Base-by-base conservation (phyloP, 169 alveolate species). In the Plasmodium gallinaceum region DNA sequence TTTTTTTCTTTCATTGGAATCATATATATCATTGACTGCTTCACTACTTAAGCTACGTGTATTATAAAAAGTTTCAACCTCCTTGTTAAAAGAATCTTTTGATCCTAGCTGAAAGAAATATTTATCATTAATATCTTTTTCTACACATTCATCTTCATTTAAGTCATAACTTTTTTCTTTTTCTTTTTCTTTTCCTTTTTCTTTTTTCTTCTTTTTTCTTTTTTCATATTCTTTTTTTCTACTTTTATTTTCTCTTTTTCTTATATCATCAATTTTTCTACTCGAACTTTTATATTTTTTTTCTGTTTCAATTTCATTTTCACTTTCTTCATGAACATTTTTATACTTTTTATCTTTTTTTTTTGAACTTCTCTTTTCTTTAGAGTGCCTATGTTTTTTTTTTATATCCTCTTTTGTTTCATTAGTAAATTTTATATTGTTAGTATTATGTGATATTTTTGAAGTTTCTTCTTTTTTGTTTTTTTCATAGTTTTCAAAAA, bases 401-500 rank as follows among this genome's bases (percentile, higher is more conserved):
- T 43, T 76, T 64, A 45, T 80, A 24, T 43, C 14, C 26, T 45
- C 46, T 26, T 26, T 61, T 7, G n/a, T 73, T 26, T 14, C 16
- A 54, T 46, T 26, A 45, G 24, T 39, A 42, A 16, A 26, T 18
- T 46, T 68, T 18, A 20, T 45, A 16, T 54, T n/a, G 14, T 70
- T 54, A 14, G n/a, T 52, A 42, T 37, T 37, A 16, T 64, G 60
- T 18, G 83, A 7, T 26, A 37, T 32, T 52, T 51, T 52, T 4
- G n/a, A 6, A 5, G 39, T 26, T 32, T 73, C 64, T 3, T 68
- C 73, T 61, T 80, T 80, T 37, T 54, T 22, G 42, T 57, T 22
- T 54, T 54, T 80, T 42, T 80, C 90, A 60, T 48, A 80, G 26
- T 24, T 52, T 57, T 80, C 90, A 20, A 80, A 80, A 45, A 32